Conservation (phyloP, 192 early-diverging fungal species). For the Lobosporangium transversale region DNA sequence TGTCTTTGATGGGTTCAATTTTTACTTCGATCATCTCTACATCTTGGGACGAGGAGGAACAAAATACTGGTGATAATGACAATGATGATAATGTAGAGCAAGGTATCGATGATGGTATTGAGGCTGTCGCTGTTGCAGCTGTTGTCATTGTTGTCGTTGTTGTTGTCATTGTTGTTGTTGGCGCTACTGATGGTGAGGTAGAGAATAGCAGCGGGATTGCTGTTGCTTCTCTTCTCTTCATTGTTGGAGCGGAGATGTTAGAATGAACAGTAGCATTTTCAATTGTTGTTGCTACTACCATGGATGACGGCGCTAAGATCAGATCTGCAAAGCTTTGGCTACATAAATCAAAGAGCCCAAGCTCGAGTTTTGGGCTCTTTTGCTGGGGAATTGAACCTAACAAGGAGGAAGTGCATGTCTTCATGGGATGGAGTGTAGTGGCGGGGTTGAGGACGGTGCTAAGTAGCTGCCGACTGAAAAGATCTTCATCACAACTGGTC, state of each 20-base stretch:
- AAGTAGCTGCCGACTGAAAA: conserved; percentile 21
- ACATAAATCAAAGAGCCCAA: neutral
- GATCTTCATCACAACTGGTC: conserved; percentile 4
- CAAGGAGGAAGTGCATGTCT: neutral
- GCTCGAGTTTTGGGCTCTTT: neutral
- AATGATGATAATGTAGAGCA: too few relatives aligned
- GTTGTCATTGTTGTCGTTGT: too few relatives aligned
- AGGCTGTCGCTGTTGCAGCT: too few relatives aligned
- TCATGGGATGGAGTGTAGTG: conserved; percentile 4
- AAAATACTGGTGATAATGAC: neutral
- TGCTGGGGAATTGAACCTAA: neutral
- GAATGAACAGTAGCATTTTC: too few relatives aligned
- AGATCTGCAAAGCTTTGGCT: neutral
- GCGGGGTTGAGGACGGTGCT: conserved; percentile 21
- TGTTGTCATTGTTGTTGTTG: too few relatives aligned
- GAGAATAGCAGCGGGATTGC: too few relatives aligned
- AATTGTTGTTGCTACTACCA: too few relatives aligned
- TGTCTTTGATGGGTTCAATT: neutral
- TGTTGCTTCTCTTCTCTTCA: too few relatives aligned
- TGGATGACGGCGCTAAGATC: too few relatives aligned
- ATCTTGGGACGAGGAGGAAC: conserved; percentile 4
- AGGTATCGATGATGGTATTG: too few relatives aligned
- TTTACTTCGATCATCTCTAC: conserved; percentile 7
- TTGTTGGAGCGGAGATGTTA: too few relatives aligned
- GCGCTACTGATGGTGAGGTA: too few relatives aligned